These are phyloP conservation scores for Aureobasidium sp. DNA, from an alignment of 2,329 filamentous ascomycete species.

Conservation along the genomic window DNA sequence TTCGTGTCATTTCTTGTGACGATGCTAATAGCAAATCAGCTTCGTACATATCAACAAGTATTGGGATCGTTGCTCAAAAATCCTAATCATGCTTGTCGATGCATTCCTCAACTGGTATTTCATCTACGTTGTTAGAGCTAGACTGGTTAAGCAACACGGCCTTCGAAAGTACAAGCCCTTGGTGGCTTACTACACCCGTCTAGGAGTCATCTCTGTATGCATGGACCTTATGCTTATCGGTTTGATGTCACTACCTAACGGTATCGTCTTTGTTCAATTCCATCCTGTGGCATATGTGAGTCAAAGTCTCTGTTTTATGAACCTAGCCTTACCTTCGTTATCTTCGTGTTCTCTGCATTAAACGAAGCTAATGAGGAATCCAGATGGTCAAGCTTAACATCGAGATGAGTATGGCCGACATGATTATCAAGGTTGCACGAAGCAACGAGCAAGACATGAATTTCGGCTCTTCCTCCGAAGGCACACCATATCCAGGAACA, in stretches of 20 bases:
- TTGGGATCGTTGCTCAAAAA: slow-evolving; percentile 31
- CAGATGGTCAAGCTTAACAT: slow-evolving; percentile 42
- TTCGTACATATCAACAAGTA: slow-evolving; percentile 29
- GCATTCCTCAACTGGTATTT: slow-evolving; percentile 31
- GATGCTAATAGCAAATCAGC: slow-evolving; percentile 2
- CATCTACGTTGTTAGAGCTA: slow-evolving; percentile 34
- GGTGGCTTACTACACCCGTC: slow-evolving; percentile 41
- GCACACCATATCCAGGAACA: background rate
- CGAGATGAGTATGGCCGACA: slow-evolving; percentile 37
- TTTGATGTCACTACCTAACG: slow-evolving; percentile 4
- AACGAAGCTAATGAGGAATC: background rate
- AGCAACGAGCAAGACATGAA: background rate
- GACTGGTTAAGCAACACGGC: slow-evolving; percentile 37
- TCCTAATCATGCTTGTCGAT: slow-evolving; percentile 30
- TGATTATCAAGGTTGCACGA: slow-evolving; percentile 34
- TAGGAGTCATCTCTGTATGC: slow-evolving; percentile 40
- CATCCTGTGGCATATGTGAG: slow-evolving; percentile 30
- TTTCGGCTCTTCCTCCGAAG: background rate
- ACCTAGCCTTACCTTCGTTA: background rate
- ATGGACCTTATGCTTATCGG: slow-evolving; percentile 32
- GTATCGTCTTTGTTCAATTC: slow-evolving; percentile 36
- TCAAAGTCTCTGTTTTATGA: background rate
- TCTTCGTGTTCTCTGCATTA: background rate
- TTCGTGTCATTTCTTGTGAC: background rate
- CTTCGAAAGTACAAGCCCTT: slow-evolving; percentile 44